Evolutionary conservation across 352 stramenopile genomes (phyloP).

Genomic region (Pythium scleroteichum): DNA sequence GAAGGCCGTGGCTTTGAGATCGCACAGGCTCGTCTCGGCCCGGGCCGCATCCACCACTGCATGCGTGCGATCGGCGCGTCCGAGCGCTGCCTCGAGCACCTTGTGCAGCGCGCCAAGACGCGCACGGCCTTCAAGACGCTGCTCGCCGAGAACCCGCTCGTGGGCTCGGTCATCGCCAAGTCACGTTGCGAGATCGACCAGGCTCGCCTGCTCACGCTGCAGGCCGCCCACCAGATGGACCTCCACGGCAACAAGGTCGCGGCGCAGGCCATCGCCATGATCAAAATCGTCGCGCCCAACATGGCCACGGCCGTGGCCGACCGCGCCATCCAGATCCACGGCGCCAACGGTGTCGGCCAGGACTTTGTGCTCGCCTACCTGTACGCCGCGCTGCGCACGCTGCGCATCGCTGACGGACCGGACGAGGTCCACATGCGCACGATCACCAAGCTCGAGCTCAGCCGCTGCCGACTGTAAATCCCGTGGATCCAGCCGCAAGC

Average conservation of each 20-base stretch:
- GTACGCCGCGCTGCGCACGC: constrained; percentile 89
- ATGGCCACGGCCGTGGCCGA: constrained; percentile 90
- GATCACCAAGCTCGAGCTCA: constrained; percentile 93
- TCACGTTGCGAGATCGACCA: constrained; percentile 81
- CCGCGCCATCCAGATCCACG: constrained; percentile 88
- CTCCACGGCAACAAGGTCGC: constrained; percentile 85
- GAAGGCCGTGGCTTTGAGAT: constrained; percentile 91
- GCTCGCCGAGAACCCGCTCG: constrained; percentile 84
- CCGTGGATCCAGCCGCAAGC: no score
- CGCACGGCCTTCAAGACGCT: constrained; percentile 94
- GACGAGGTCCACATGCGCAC: constrained; percentile 97
- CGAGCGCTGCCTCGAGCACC: constrained; percentile 85
- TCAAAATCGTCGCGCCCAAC: constrained; percentile 95
- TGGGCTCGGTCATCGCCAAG: constrained; percentile 85
- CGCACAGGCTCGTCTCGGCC: constrained; percentile 90
- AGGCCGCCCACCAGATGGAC: constrained; percentile 90
- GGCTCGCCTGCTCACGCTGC: constrained; percentile 84
- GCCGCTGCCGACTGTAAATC: constrained; percentile 32
- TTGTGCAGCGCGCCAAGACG: constrained; percentile 90
- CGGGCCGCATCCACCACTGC: constrained; percentile 97
- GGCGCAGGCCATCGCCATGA: constrained; percentile 93
- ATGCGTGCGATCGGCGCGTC: constrained; percentile 94
- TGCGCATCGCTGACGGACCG: constrained; percentile 95
- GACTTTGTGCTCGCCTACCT: constrained; percentile 94
- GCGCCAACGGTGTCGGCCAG: constrained; percentile 84